phyloP scores from a whole-genome alignment of 345 rosid species.

The Sonneratia alba region DNA sequence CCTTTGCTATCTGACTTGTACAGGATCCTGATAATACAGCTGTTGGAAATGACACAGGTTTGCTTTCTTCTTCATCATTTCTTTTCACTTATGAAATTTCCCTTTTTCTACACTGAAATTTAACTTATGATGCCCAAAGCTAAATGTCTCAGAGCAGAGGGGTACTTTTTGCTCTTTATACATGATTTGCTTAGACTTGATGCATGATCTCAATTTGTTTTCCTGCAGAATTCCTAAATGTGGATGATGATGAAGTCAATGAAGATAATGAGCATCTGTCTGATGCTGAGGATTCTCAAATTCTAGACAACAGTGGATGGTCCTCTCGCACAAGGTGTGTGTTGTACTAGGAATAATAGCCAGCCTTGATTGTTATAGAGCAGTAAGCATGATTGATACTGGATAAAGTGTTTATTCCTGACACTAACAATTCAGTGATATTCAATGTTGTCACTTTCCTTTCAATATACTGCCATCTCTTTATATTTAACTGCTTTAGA shows the following conservation, averaged over 20 bases:
- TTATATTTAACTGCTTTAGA: not conserved
- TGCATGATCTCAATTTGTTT: slow-evolving; percentile 4
- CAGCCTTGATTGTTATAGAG: not conserved
- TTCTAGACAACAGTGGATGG: slow-evolving; percentile 92
- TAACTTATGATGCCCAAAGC: not conserved
- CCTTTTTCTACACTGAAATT: not conserved
- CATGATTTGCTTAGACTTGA: not conserved
- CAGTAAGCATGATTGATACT: not conserved
- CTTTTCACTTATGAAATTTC: no score
- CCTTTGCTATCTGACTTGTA: slow-evolving; percentile 17
- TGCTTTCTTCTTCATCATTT: not conserved
- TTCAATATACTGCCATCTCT: not conserved
- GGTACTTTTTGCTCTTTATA: not conserved
- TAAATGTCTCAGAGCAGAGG: not conserved
- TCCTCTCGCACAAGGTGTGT: slow-evolving; percentile 92
- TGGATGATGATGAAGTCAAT: slow-evolving; percentile 73
- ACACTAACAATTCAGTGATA: not conserved
- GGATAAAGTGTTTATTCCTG: not conserved
- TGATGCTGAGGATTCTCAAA: slow-evolving; percentile 41
- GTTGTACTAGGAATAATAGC: not conserved
- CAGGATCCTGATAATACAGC: slow-evolving; percentile 56
- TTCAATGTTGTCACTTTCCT: not conserved
- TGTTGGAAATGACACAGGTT: slow-evolving; percentile 82
- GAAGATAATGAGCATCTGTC: slow-evolving; percentile 53
- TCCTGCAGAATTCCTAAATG: slow-evolving; percentile 66